These are phyloP conservation scores for Erythrophleum fordii DNA, from an alignment of 306 rosid species.

Conservation along the genomic window DNA sequence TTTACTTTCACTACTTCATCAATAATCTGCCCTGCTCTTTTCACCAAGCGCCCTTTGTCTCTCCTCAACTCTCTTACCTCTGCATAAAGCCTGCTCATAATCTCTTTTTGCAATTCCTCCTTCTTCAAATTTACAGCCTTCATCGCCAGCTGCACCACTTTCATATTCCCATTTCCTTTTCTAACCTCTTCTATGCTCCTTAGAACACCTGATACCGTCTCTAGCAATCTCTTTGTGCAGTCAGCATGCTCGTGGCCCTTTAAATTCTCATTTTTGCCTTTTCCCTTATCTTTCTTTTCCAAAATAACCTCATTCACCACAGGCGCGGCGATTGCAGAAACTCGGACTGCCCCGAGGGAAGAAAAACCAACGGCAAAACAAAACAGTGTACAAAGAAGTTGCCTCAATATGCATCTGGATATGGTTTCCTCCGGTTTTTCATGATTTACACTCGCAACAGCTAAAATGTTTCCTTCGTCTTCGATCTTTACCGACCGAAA, in stretches of 20 bases:
- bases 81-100: constrained; percentile 53
- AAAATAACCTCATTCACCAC: constrained; percentile 25
- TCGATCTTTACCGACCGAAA: constrained; percentile 1
- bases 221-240: constrained; percentile 58
- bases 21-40: constrained; percentile 50
- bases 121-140: constrained; percentile 64
- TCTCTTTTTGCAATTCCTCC: constrained; percentile 54
- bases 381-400: constrained; percentile 49
- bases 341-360: constrained; percentile 47
- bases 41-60: constrained; percentile 47
- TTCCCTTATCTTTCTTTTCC: constrained; percentile 32
- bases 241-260: constrained; percentile 56
- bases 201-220: constrained; percentile 54
- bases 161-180: constrained; percentile 52
- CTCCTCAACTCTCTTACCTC: constrained; percentile 56
- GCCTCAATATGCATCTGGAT: constrained; percentile 43
- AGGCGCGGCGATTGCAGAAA: constrained; percentile 56
- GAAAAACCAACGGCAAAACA: constrained; percentile 67
- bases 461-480: constrained; percentile 12
- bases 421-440: constrained; percentile 21
- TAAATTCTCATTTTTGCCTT: constrained; percentile 35
- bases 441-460: constrained; percentile 1
- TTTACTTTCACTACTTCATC: constrained; percentile 48
- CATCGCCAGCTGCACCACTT: constrained; percentile 53
- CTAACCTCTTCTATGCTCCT: constrained; percentile 60